Evolutionary conservation across 169 alveolate genomes (phyloP).

Genomic region (Plasmodium vivax): DNA sequence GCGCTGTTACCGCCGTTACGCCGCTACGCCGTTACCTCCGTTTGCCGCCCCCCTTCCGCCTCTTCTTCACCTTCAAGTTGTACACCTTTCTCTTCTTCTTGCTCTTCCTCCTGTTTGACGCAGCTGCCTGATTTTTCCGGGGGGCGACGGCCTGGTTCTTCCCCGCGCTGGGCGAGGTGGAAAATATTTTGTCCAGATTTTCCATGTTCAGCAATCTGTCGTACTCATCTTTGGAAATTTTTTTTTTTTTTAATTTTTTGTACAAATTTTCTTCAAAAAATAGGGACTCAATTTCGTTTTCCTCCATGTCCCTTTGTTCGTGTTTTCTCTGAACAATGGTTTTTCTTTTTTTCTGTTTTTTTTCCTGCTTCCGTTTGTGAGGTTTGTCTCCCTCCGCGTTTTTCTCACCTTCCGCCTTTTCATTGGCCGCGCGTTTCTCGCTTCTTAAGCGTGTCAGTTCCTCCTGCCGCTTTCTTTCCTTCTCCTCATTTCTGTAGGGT

Average conservation of each 20-base stretch:
- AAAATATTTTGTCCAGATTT: constrained; percentile 23
- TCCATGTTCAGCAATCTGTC: constrained; percentile 35
- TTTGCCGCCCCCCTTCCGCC: background rate
- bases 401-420: background rate
- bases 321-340: constrained; percentile 63
- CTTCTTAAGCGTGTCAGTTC: background rate
- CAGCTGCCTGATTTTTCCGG: background rate
- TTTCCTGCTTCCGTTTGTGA: background rate
- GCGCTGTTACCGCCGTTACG: background rate
- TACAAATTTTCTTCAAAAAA: constrained; percentile 56
- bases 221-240: constrained; percentile 54
- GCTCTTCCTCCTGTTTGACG: constrained; percentile 3
- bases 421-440: background rate
- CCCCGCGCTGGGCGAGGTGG: background rate
- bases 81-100: constrained; percentile 30
- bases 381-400: background rate
- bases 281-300: constrained; percentile 59
- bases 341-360: constrained; percentile 33
- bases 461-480: constrained; percentile 41
- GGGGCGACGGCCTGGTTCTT: background rate
- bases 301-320: constrained; percentile 63
- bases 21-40: background rate
- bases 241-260: constrained; percentile 67
- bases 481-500: constrained; percentile 28
- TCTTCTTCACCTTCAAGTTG: constrained; percentile 41